Conservation (phyloP, 2,329 filamentous ascomycete genomes). For the Aspergillaceae sp. region DNA sequence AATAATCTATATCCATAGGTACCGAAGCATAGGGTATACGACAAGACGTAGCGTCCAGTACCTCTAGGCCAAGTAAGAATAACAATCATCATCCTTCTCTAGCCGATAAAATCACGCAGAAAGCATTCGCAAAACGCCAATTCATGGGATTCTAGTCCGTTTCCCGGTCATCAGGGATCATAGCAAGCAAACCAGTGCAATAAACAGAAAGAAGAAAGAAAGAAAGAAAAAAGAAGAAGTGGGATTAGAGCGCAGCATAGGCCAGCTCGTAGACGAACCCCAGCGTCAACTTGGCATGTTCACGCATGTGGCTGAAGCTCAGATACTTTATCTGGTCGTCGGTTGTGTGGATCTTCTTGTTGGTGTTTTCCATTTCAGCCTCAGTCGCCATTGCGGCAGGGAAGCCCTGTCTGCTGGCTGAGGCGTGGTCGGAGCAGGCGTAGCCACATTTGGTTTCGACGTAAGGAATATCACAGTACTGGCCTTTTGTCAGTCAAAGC, state of each 20-base stretch:
- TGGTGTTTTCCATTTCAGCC: constrained; percentile 50
- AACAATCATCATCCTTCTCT: too few species aligned
- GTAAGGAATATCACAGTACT: constrained; percentile 84
- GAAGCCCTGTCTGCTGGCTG: constrained; percentile 57
- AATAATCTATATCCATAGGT: background rate
- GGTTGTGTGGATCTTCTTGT: constrained; percentile 65
- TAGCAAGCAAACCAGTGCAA: background rate
- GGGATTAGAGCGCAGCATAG: constrained; percentile 56
- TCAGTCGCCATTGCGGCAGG: constrained; percentile 59
- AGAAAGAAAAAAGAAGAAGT: background rate
- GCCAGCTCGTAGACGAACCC: constrained; percentile 77
- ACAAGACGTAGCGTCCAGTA: background rate
- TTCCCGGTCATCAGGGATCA: too few species aligned
- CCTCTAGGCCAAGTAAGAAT: background rate
- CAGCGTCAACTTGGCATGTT: constrained; percentile 78
- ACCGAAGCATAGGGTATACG: background rate
- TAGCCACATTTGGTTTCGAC: constrained; percentile 84
- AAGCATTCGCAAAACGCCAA: background rate
- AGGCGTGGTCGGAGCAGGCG: constrained; percentile 65
- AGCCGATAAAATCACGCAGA: background rate
- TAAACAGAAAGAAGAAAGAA: background rate
- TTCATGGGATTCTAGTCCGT: background rate
- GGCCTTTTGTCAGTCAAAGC: background rate
- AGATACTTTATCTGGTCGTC: constrained; percentile 63
- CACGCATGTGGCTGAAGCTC: constrained; percentile 82